Base-by-base conservation (phyloP, 2,329 filamentous ascomycete species). In the Cryphonectria parasitica region DNA sequence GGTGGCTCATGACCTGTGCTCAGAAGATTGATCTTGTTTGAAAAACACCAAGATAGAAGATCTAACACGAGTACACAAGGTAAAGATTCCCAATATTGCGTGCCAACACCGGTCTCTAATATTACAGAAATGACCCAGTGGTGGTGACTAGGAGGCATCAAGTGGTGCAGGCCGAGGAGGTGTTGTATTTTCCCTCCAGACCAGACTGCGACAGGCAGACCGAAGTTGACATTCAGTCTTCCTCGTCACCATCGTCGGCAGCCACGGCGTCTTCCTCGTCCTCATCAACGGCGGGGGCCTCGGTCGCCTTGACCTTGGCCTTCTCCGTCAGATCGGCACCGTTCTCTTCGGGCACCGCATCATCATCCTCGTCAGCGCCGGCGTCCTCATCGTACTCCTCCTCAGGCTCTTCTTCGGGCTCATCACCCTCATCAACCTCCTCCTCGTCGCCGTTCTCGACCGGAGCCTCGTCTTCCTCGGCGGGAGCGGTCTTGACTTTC, bases 401-500 rank as follows among this genome's bases (percentile, higher is more conserved):
- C 8, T 73, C 75, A 2, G 70, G 73, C 2, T 69, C 75, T 22
- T 71, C 74, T 2, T 73, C 75, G n/a, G 66, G 73, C 31, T 74
- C 74, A 10, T 70, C 74, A 25, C 28, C 7, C 2, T 66, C 73
- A 11, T 75, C 75, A 5, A 69, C 70, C 22, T 75, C 74, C 19
- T 73, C 74, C 8, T 74, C 72, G 22, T 73, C 74, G 17, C 68
- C 75, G 17, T 73, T 62, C 7, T 56, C 66, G 43, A 43, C 73
- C 10, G 72, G 76, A 41, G 77, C 75, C 49, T 74, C 68, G 28
- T 70, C 74, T 25, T 68, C 74, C 54, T 28, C 25, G 36, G 77
- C 77, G 31, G 79, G 75, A 69, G 75, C 78, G 36, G 83, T 85
- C 82, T 86, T 87, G 75, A 81, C 82, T 80, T 86, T 86, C 81